Evolutionary conservation across 352 stramenopile species (phyloP).

Genomic region (Phytophthora meadii): DNA sequence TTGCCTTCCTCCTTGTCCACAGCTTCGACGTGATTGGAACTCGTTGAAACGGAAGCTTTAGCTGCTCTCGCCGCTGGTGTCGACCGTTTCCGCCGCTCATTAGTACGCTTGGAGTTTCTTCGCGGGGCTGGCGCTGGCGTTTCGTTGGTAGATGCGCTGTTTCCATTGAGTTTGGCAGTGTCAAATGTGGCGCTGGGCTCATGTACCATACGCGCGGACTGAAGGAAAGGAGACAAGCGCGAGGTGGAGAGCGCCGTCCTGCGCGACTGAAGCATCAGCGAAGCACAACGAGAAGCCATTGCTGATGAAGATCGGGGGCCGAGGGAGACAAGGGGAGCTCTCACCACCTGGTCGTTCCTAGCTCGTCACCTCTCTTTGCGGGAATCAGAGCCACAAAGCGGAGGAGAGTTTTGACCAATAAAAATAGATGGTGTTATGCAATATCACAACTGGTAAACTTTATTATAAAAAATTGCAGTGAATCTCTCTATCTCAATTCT

Average conservation of each 20-base stretch:
- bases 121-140: constrained; percentile 6
- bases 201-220: constrained; percentile 23
- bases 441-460: no score
- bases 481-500: no score
- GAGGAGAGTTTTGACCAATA: constrained; percentile 4
- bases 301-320: background rate
- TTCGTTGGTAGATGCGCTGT: constrained; percentile 8
- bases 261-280: constrained; percentile 29
- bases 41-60: constrained; percentile 6
- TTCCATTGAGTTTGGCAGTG: constrained; percentile 27
- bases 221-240: constrained; percentile 15
- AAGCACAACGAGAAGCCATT: constrained; percentile 18
- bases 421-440: background rate
- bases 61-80: constrained; percentile 11
- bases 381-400: constrained; percentile 15
- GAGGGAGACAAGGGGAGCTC: background rate
- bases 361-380: background rate
- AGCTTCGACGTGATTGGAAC: constrained; percentile 4
- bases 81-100: constrained; percentile 37
- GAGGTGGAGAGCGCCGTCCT: constrained; percentile 8
- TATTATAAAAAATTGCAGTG: no score
- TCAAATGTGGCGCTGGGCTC: constrained; percentile 28
- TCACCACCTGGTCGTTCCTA: background rate
- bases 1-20: constrained; percentile 44
- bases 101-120: constrained; percentile 24